Base-by-base conservation (phyloP, 306 rosid genomes). In the Corylus heterophylla region DNA sequence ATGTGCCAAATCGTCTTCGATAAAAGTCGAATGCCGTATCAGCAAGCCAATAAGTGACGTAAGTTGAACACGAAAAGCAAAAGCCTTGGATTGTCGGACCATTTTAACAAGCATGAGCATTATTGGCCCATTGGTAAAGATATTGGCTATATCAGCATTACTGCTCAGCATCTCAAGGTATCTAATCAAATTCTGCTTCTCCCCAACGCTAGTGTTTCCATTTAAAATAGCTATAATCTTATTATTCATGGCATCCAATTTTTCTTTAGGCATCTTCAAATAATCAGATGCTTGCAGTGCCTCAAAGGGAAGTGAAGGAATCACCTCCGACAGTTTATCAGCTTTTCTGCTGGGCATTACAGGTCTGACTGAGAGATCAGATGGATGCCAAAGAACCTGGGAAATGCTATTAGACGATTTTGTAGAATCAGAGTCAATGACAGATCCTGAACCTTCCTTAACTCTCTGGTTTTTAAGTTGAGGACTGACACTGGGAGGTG, bases 321-420 rank as follows among this genome's bases (percentile, higher is more conserved):
- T 80, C 67, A 56, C 88, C 69, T 93, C 99, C 14, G 78, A 85
- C 56, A 73, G 52, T 93, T 91, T 93, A 81, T 95, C 99, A 84
- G 86, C 86, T 79, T 95, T 95, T 88, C 96, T 86, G 86, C 90
- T 89, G 4, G 98, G 99, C 99, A 95, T 95, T 75, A 95, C 99
- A 50, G 99, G 99, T 81, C 95, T 92, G 76, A 95, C 99, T 10
- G 98, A 93, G 73, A 93, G 96, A 91, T 95, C 99, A 54, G 97
- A 85, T 72, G 91, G 88, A 85, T 95, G 98, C 99, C 99, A 95
- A 81, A 91, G 84, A 84, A 91, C 88, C 75, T 88, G 91, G 62
- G 92, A 85, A 69, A 89, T 75, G 76, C 81, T 81, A 85, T 82
- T 88, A 12, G 94, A 82, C 4, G 87, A 84, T 79, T 89, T 92